A percentile compares a stretch with the other conserved stretches of the same genome.
Evolutionary conservation across 2,329 filamentous ascomycete genomes (phyloP).

Genomic region (Akanthomyces dipterigenus): DNA sequence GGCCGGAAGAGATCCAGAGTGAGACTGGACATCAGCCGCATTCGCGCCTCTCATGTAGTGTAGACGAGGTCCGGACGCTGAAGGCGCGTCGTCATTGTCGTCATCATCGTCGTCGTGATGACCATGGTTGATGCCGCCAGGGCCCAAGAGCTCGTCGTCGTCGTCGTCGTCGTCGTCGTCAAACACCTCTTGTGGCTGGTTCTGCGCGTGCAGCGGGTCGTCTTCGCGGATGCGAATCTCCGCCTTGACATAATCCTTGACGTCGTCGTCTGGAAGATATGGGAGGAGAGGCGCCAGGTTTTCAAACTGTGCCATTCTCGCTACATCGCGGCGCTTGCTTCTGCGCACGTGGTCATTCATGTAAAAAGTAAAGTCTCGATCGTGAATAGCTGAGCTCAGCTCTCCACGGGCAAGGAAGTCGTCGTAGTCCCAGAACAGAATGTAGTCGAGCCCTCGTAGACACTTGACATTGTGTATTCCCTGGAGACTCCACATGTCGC

Average conservation of each 20-base stretch:
- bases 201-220: too few species aligned
- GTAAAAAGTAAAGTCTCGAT: conserved; percentile 24
- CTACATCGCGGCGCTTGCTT: conserved; percentile 14
- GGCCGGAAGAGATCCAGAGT: too few species aligned
- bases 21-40: too few species aligned
- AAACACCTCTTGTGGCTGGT: too few species aligned
- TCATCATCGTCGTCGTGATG: not conserved
- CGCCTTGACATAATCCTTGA: not conserved
- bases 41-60: too few species aligned
- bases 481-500: conserved; percentile 34
- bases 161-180: not conserved
- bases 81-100: not conserved
- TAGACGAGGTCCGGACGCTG: too few species aligned
- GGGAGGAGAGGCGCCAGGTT: conserved; percentile 17
- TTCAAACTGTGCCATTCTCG: conserved; percentile 14
- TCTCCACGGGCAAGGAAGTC: conserved; percentile 13
- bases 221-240: not conserved
- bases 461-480: conserved; percentile 38
- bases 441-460: conserved; percentile 35
- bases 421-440: conserved; percentile 36
- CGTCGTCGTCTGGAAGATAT: not conserved
- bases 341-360: conserved; percentile 19
- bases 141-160: not conserved
- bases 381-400: conserved; percentile 18
- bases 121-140: not conserved